These are phyloP conservation scores for Lactifluus volemus DNA, from an alignment of 768 basidiomycete species.

Conservation along the genomic window DNA sequence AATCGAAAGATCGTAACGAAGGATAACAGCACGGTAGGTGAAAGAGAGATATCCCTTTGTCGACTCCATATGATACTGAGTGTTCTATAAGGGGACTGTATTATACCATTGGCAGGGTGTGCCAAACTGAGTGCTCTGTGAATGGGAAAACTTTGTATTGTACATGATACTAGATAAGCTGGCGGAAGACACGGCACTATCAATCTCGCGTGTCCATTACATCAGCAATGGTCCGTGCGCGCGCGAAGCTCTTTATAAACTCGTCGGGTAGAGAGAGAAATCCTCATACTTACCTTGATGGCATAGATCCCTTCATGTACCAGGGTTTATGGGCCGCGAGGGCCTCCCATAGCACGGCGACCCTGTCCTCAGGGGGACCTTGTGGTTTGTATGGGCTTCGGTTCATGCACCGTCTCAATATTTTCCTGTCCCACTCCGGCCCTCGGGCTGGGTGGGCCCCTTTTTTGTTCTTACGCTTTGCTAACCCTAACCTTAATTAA, in stretches of 20 bases:
- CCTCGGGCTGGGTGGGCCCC: conserved; percentile 28
- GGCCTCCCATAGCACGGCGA: conserved; percentile 25
- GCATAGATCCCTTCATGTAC: conserved; percentile 23
- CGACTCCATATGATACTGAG: background rate
- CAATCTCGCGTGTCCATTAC: background rate
- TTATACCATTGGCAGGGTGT: conserved; percentile 64
- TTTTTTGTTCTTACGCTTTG: conserved; percentile 16
- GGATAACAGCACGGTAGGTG: conserved; percentile 39
- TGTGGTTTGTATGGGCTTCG: conserved; percentile 41
- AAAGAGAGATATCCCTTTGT: background rate
- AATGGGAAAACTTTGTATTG: background rate
- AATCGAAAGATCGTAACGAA: conserved; percentile 79
- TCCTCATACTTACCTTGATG: conserved; percentile 26
- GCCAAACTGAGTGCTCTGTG: conserved; percentile 19
- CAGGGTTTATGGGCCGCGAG: conserved; percentile 22
- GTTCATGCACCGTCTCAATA: conserved; percentile 74
- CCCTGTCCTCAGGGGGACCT: conserved; percentile 23
- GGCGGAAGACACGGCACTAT: background rate
- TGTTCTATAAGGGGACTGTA: conserved; percentile 43
- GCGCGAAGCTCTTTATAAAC: background rate
- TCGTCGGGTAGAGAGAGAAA: background rate
- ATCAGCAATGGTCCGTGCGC: conserved; percentile 16
- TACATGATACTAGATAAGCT: background rate
- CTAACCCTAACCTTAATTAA: conserved; percentile 12
- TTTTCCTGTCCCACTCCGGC: conserved; percentile 66